These are phyloP conservation scores for Diversispora epigaea DNA, from an alignment of 192 early-diverging fungal species.

Conservation along the genomic window DNA sequence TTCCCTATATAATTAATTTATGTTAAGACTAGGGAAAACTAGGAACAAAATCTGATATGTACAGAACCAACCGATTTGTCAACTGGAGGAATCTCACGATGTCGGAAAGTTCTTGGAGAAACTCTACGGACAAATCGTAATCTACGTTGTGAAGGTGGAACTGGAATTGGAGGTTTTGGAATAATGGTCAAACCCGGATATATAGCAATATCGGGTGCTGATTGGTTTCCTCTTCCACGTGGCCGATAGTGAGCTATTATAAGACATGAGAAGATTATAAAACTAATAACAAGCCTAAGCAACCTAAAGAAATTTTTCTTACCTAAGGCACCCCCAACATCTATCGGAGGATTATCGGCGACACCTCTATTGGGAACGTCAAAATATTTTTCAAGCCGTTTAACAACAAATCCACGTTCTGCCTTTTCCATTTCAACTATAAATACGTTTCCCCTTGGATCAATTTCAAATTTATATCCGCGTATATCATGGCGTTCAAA, in stretches of 20 bases:
- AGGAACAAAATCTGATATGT: conserved; percentile 4
- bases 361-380: not conserved
- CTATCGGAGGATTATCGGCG: not conserved
- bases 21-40: conserved; percentile 25
- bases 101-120: not conserved
- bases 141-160: not conserved
- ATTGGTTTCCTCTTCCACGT: conserved; percentile 6
- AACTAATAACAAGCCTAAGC: conserved; percentile 19
- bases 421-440: not conserved
- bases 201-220: not conserved
- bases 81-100: conserved; percentile 8
- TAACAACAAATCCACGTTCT: not conserved
- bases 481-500: conserved; percentile 19
- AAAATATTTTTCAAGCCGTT: not conserved
- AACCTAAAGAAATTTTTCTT: conserved; percentile 9
- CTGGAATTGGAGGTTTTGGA: not conserved
- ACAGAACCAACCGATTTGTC: conserved; percentile 11
- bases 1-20: conserved; percentile 31
- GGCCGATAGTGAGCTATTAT: conserved; percentile 15
- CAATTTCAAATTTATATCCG: conserved; percentile 27
- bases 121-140: not conserved
- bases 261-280: conserved; percentile 11
- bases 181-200: conserved; percentile 3
- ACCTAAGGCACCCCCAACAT: not conserved
- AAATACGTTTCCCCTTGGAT: conserved; percentile 21